phyloP scores from a whole-genome alignment of 768 basidiomycete species.

The Tricholoma furcatifolium region DNA sequence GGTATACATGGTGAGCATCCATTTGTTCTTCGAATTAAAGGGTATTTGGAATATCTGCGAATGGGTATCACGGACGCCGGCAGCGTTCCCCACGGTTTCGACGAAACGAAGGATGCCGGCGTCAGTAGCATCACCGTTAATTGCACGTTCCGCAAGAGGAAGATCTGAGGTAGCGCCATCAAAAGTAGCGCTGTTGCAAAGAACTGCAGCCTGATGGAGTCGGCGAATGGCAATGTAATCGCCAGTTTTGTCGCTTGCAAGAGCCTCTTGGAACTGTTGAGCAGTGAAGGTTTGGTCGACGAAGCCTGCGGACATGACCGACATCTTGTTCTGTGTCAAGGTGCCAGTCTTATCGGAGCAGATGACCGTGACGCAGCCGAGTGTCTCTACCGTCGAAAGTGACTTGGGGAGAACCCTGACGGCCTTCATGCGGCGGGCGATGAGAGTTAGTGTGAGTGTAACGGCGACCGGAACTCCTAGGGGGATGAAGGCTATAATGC shows the following conservation, averaged over 20 bases:
- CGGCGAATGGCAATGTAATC: constrained; percentile 14
- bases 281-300: constrained; percentile 29
- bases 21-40: constrained; percentile 55
- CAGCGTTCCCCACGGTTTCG: constrained; percentile 25
- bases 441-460: constrained; percentile 42
- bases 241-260: constrained; percentile 5
- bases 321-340: constrained; percentile 59
- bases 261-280: constrained; percentile 17
- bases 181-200: constrained; percentile 60
- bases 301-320: constrained; percentile 45
- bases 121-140: constrained; percentile 51
- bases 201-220: constrained; percentile 35
- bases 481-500: constrained; percentile 39
- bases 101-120: constrained; percentile 51
- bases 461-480: constrained; percentile 54
- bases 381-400: constrained; percentile 63
- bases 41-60: constrained; percentile 36
- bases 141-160: constrained; percentile 28
- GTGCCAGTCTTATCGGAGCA: constrained; percentile 61
- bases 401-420: constrained; percentile 32
- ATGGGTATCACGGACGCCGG: constrained; percentile 19
- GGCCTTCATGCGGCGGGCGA: constrained; percentile 15
- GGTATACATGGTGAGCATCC: constrained; percentile 48
- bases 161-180: constrained; percentile 26
- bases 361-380: constrained; percentile 57